These are phyloP conservation scores for Leishmania tropica DNA, from an alignment of 208 protist genomes.

Conservation along the genomic window DNA sequence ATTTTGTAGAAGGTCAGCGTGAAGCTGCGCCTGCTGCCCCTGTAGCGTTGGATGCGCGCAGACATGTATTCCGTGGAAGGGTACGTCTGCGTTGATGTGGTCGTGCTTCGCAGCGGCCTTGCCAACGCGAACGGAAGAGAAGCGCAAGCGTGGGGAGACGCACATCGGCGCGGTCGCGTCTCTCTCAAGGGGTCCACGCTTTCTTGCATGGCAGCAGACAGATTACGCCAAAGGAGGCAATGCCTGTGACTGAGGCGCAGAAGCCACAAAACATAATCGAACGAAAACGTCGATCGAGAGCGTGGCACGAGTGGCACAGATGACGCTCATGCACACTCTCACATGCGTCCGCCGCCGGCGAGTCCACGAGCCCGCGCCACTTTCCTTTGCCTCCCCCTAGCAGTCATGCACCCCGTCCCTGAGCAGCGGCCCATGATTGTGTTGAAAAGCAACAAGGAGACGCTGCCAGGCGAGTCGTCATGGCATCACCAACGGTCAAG, in stretches of 20 bases:
- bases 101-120: not conserved
- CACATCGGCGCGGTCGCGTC: not conserved
- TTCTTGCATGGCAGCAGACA: constrained; percentile 12
- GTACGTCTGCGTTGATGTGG: constrained; percentile 9
- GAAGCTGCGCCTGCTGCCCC: too few species aligned
- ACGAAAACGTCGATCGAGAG: not conserved
- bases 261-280: not conserved
- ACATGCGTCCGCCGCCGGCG: not conserved
- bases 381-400: not conserved
- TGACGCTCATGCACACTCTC: not conserved
- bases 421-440: not conserved
- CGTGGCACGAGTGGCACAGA: not conserved
- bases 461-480: not conserved
- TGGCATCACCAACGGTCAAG: not conserved
- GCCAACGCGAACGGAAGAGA: not conserved
- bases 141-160: not conserved
- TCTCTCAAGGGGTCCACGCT: not conserved
- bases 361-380: not conserved
- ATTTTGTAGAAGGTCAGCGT: too few species aligned
- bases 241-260: not conserved
- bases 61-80: not conserved
- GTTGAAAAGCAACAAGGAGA: not conserved
- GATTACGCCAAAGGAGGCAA: not conserved
- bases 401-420: not conserved
- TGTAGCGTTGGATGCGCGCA: too few species aligned